Percentiles rank a stretch among this genome's conserved stretches.
Conservation (phyloP, 164 flowering plant species). For the Vitis cinerea region DNA sequence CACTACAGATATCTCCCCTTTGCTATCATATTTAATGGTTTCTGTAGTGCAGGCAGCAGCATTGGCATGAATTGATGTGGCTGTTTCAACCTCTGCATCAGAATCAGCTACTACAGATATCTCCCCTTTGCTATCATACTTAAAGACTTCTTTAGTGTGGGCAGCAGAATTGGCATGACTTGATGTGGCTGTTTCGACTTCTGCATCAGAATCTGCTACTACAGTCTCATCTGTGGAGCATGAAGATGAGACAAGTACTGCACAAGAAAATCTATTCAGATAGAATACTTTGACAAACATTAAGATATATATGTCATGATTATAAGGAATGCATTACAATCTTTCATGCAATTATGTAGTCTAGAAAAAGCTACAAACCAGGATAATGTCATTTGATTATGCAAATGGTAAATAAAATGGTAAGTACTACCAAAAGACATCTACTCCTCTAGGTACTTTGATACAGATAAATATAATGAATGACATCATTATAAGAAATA, state of each 20-base stretch:
- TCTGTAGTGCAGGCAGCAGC: slow-evolving; percentile 17
- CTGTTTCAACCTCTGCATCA: slow-evolving; percentile 59
- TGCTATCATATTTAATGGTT: slow-evolving; percentile 15
- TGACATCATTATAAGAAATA: too few relatives aligned
- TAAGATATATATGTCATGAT: neutral
- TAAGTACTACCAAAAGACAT: slow-evolving; percentile 43
- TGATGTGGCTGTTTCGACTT: slow-evolving; percentile 53
- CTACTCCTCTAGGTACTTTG: neutral
- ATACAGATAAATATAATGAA: neutral
- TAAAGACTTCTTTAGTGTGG: slow-evolving; percentile 18
- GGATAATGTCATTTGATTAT: too few relatives aligned
- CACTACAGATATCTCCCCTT: slow-evolving; percentile 33
- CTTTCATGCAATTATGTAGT: too few relatives aligned
- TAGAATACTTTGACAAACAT: neutral
- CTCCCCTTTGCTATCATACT: slow-evolving; percentile 12
- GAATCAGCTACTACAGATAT: slow-evolving; percentile 58
- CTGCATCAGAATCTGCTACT: slow-evolving; percentile 90
- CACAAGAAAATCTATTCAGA: slow-evolving; percentile 18
- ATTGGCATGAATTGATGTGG: slow-evolving; percentile 29
- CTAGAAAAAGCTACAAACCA: too few relatives aligned
- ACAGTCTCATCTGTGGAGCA: slow-evolving; percentile 93
- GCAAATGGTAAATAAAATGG: too few relatives aligned
- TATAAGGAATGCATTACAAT: too few relatives aligned
- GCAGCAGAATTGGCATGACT: slow-evolving; percentile 14
- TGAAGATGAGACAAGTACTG: slow-evolving; percentile 75